Base-by-base conservation (phyloP, 169 alveolate genomes). In the Cryptosporidium tyzzeri region DNA sequence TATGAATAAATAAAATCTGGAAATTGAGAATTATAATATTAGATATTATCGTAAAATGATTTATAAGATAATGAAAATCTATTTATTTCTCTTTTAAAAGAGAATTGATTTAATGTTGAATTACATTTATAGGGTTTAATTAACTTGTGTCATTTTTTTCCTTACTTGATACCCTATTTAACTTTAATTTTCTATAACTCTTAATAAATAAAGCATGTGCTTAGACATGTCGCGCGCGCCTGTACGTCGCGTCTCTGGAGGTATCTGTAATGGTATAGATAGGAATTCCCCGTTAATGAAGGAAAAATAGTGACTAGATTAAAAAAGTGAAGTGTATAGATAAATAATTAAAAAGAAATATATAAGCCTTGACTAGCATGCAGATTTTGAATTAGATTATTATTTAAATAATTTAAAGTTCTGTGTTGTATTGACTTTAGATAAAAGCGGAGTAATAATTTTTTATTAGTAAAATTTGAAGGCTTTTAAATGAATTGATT, bases 71-170 rank as follows among this genome's bases (percentile, higher is more conserved):
- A n/a, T 23, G 5, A 65, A 29, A 65, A 65, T 65, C 71, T 65
- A 65, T 65, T 65, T 65, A 65, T 65, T 65, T 14, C 44, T 65
- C 71, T 37, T 37, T 35, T 31, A 16, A 33, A 5, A 65, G 71
- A 65, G 71, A 65, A 65, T 29, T 21, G 10, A 31, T 65, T 31
- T 31, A 18, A 33, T 65, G 48, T 0, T 14, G 31, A 6, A 58
- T 58, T 58, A 58, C 0, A 55, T 58, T 58, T 58, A n/a, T 9
- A 7, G 8, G 7, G 7, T 29, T 62, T 8, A 8, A 16, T 29
- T 62, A 8, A 62, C 70, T 29, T 8, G 18, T 55, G 67, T 23
- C 62, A 55, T 7, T 5, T n/a, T 21, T 8, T 29, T 59, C 23
- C 23, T n/a, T 65, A 65, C 48, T 35, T 33, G 71, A 65, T 65